Percentiles rank a stretch among this genome's conserved stretches.
phyloP scores from a whole-genome alignment of 139 green algal species.

The Chlamydomonas sp. region DNA sequence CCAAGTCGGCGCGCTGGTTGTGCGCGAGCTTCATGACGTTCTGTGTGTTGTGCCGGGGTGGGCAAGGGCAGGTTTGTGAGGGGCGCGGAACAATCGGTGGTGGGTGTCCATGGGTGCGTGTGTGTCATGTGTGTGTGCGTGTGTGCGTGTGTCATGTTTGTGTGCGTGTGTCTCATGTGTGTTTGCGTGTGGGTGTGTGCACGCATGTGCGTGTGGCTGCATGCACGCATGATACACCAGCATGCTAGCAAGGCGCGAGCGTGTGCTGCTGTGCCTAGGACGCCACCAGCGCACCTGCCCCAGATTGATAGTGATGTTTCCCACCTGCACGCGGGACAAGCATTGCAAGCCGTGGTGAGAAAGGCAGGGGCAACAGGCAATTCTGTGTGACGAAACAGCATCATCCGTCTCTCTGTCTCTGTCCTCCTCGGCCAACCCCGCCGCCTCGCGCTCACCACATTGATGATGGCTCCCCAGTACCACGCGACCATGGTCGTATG shows the following conservation, averaged over 20 bases:
- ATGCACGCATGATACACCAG: neutral
- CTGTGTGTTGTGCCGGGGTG: conserved; percentile 21
- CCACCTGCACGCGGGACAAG: too few species aligned
- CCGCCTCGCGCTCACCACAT: conserved; percentile 9
- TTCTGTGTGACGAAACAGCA: neutral
- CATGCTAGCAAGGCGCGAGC: neutral
- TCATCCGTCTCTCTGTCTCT: neutral
- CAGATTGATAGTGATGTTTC: conserved; percentile 67
- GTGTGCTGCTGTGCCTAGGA: neutral
- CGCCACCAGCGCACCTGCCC: conserved; percentile 39
- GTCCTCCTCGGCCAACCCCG: neutral
- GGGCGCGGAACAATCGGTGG: neutral
- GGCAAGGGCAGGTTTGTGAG: neutral
- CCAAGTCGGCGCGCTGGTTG: conserved; percentile 46
- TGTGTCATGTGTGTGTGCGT: neutral
- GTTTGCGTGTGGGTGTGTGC: too few species aligned
- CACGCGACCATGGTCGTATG: neutral
- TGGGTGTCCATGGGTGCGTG: neutral
- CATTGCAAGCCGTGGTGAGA: too few species aligned
- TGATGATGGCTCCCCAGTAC: conserved; percentile 1
- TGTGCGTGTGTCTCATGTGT: too few species aligned
- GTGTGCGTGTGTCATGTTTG: neutral
- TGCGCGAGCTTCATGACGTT: conserved; percentile 89
- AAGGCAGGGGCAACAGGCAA: neutral
- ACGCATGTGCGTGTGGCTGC: too few species aligned